A percentile compares a stretch with the other conserved stretches of the same genome.
These are phyloP conservation scores for Pisolithus thermaeus DNA, from an alignment of 1,284 basidiomycete species.

Conservation along the genomic window DNA sequence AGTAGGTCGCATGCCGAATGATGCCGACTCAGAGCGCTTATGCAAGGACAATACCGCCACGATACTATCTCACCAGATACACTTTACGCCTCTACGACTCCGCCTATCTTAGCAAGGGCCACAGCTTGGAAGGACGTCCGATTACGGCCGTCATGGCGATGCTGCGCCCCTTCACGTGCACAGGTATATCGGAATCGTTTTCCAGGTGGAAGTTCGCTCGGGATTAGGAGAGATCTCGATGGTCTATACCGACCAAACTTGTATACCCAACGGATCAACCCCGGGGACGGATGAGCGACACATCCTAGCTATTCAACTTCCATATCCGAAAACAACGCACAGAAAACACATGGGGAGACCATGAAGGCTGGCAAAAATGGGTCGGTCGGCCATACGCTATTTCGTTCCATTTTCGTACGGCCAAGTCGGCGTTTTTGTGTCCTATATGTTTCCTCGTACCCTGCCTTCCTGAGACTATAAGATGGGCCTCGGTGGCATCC, in stretches of 20 bases:
- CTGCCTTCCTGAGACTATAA: no score
- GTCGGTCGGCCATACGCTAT: constrained; percentile 84
- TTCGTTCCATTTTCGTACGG: constrained; percentile 70
- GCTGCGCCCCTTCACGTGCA: constrained; percentile 68
- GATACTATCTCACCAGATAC: no score
- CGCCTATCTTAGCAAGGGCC: no score
- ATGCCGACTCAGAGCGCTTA: no score
- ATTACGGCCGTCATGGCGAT: constrained; percentile 73
- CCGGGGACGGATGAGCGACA: constrained; percentile 20
- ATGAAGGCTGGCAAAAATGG: no score
- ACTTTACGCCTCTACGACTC: no score
- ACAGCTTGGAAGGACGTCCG: constrained; percentile 61
- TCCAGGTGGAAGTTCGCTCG: constrained; percentile 65
- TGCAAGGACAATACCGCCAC: no score
- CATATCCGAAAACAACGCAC: constrained; percentile 39
- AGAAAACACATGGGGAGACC: no score
- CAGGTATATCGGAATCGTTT: constrained; percentile 72
- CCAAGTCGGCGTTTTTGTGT: no score
- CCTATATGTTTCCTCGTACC: no score
- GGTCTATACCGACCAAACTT: constrained; percentile 25
- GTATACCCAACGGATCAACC: constrained; percentile 23
- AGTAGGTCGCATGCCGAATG: no score
- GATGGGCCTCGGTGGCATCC: no score
- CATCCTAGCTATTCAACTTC: constrained; percentile 17
- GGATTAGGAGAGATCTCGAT: constrained; percentile 34